Evolutionary conservation across 345 rosid species (phyloP).

Genomic region (Litchi chinensis): DNA sequence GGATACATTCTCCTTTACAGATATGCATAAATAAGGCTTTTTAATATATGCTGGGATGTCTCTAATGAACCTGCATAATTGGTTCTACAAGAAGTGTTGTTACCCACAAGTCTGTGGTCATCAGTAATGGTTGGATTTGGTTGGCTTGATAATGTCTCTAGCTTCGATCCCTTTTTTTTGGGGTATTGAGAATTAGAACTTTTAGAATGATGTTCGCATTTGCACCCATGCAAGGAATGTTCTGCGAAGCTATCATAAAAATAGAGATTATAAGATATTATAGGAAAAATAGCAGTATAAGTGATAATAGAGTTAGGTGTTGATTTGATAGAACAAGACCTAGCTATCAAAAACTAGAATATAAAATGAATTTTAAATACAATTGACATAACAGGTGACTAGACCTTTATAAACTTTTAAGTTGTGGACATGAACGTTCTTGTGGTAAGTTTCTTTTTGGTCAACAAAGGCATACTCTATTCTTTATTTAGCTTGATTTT

Average conservation of each 20-base stretch:
- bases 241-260: neutral
- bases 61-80: neutral
- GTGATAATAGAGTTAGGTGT: neutral
- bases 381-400: neutral
- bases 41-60: constrained; percentile 13
- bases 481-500: constrained; percentile 9
- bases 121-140: neutral
- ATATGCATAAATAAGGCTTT: constrained; percentile 4
- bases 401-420: neutral
- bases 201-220: neutral
- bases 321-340: neutral
- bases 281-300: neutral
- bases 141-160: constrained; percentile 14
- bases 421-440: too few relatives aligned
- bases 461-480: neutral
- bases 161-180: neutral
- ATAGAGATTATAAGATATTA: neutral
- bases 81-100: neutral
- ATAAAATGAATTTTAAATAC: neutral
- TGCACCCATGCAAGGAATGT: neutral
- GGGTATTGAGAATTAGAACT: neutral
- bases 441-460: neutral
- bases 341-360: neutral
- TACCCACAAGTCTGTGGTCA: neutral
- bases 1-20: constrained; percentile 8